Conservation (phyloP, 2,329 filamentous ascomycete genomes). For the Sporothrix brunneoviolacea region DNA sequence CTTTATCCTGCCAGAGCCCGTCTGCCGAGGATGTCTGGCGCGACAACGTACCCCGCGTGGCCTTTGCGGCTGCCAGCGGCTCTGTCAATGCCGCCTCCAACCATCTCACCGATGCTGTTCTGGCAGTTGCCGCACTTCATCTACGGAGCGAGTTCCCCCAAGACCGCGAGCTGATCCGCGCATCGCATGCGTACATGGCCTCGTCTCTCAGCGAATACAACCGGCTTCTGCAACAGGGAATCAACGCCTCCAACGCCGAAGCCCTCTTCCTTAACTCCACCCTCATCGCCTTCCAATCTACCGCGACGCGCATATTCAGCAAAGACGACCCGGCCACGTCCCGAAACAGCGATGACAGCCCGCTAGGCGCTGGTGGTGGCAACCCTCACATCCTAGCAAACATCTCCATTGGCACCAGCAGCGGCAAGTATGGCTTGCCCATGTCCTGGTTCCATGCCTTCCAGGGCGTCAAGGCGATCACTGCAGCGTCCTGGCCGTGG, state of each 20-base stretch:
- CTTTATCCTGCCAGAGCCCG: slow-evolving; percentile 48
- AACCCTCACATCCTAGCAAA: slow-evolving; percentile 2
- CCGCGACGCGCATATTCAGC: slow-evolving; percentile 55
- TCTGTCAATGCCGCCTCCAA: slow-evolving; percentile 27
- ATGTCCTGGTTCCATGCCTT: slow-evolving; percentile 61
- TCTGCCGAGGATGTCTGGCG: slow-evolving; percentile 52
- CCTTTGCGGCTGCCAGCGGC: slow-evolving; percentile 41
- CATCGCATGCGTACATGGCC: slow-evolving; percentile 59
- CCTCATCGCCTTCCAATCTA: slow-evolving; percentile 61
- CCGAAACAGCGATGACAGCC: neutral
- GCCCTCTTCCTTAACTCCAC: slow-evolving; percentile 56
- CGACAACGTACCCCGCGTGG: slow-evolving; percentile 52
- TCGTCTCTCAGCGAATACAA: slow-evolving; percentile 57
- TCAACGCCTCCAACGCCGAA: slow-evolving; percentile 54
- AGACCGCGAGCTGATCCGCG: slow-evolving; percentile 54
- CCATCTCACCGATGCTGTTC: slow-evolving; percentile 56
- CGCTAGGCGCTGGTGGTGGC: too few species aligned
- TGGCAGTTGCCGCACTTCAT: slow-evolving; percentile 59
- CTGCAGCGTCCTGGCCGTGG: slow-evolving; percentile 58
- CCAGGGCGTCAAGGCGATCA: slow-evolving; percentile 60
- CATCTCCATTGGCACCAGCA: slow-evolving; percentile 8
- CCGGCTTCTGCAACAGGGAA: slow-evolving; percentile 47
- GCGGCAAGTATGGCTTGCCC: slow-evolving; percentile 47
- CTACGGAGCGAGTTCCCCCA: slow-evolving; percentile 49
- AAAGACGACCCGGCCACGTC: slow-evolving; percentile 46